Percentiles rank a stretch among this genome's conserved stretches.
These are phyloP conservation scores for Spergularia bocconei DNA, from an alignment of 148 eudicot species.

Conservation along the genomic window DNA sequence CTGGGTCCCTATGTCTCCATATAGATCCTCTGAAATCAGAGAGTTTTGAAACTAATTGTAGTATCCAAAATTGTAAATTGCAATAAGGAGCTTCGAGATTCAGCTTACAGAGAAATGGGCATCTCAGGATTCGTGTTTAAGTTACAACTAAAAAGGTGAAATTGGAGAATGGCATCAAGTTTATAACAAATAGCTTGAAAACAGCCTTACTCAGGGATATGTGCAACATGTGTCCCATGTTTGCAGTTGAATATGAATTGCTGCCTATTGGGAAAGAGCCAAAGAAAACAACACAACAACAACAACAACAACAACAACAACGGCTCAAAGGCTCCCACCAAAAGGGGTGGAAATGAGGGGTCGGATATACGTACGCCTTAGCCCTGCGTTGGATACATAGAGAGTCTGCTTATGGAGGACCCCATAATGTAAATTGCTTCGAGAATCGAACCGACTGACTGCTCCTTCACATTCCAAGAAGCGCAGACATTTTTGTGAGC, in stretches of 20 bases:
- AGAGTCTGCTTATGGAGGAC: too few species aligned
- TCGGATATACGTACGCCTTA: too few species aligned
- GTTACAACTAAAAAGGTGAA: background rate
- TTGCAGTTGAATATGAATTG: background rate
- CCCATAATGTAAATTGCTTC: too few species aligned
- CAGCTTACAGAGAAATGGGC: background rate
- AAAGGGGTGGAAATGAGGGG: too few species aligned
- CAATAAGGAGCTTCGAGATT: background rate
- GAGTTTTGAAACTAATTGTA: background rate
- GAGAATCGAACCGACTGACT: too few species aligned
- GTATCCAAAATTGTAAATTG: background rate
- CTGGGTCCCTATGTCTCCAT: background rate
- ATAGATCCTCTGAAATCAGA: background rate
- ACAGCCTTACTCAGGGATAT: background rate
- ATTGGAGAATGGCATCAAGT: background rate
- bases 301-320: background rate
- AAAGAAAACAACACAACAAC: slow-evolving; percentile 2
- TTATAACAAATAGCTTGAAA: background rate
- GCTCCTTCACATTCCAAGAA: too few species aligned
- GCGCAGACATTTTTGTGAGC: too few species aligned
- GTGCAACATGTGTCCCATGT: background rate
- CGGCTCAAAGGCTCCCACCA: too few species aligned
- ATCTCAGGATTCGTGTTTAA: background rate
- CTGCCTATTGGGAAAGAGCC: background rate
- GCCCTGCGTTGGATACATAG: too few species aligned